Base-by-base conservation (phyloP, 768 basidiomycete genomes). In the Tylopilus subfusipes region DNA sequence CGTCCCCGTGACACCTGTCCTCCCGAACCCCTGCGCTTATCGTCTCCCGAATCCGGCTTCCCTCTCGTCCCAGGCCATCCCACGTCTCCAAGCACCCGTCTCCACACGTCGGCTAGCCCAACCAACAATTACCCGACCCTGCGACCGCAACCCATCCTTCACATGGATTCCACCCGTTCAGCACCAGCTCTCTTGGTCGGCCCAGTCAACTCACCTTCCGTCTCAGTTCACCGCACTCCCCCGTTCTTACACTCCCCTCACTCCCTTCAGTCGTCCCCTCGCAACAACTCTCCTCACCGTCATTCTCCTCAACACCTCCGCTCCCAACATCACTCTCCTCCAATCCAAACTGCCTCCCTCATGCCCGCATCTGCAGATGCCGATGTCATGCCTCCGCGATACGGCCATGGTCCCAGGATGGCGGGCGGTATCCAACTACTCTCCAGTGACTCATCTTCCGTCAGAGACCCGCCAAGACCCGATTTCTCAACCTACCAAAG, bases 351-450 rank as follows among this genome's bases (percentile, higher is more conserved):
- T 12, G 2, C 21, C 21, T 38, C 50, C 11, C 14, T 34, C 27
- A 25, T 40, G 25, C 31, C 48, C 11, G 25, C 24, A 21, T n/a
- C 44, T 19, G 12, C 46, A 21, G 57, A 59, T 18, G 3, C 47
- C 25, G 53, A 49, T 10, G 2, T 34, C 48, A 54, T 63, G 58
- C 57, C 64, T 24, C 65, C 67, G 0, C 58, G 58, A 5, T 63
- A 58, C 50, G 50, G 53, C 13, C 25, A 56, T 27, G 65, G 61
- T 27, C 65, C 65, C 39, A 69, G 52, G 50, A 68, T 65, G 67
- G 65, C 65, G 7, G 68, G 68, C 2, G 68, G 68, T 19, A 58
- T 69, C 34, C 40, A 63, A 27, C 48, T 68, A 3, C 55, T 65
- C 39, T 59, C 63, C 42, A 50, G 19, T 5, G 61, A 69, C 34